Evolutionary conservation across 2,329 filamentous ascomycete genomes (phyloP).

Genomic region (Talaromyces marneffei): DNA sequence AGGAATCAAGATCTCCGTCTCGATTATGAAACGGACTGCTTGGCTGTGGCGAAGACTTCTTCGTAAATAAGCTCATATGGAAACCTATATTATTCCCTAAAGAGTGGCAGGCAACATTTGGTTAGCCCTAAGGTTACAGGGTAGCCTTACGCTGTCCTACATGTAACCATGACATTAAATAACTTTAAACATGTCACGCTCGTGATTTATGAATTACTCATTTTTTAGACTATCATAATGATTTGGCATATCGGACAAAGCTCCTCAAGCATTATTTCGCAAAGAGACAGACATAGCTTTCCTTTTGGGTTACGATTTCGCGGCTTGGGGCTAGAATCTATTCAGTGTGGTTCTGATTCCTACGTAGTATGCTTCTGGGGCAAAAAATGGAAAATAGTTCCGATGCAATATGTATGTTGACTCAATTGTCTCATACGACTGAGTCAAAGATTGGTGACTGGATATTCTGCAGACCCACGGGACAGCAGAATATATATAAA

Average conservation of each 20-base stretch:
- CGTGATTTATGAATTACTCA: not conserved
- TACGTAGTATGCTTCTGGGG: too few relatives aligned
- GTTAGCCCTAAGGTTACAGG: not conserved
- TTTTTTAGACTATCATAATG: conserved; percentile 16
- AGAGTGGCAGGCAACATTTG: not conserved
- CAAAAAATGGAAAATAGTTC: too few relatives aligned
- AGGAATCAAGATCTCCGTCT: not conserved
- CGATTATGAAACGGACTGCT: not conserved
- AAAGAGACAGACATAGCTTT: not conserved
- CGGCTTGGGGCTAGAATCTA: not conserved
- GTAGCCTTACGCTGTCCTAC: not conserved
- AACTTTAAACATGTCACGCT: not conserved
- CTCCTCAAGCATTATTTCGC: not conserved
- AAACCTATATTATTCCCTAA: too few relatives aligned
- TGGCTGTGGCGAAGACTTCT: not conserved
- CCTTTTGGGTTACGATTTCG: not conserved
- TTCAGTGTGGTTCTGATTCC: too few relatives aligned
- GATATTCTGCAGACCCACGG: too few relatives aligned
- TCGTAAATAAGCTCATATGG: not conserved
- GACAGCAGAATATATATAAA: too few relatives aligned
- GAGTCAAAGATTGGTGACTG: too few relatives aligned
- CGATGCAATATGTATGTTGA: too few relatives aligned
- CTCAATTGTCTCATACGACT: too few relatives aligned
- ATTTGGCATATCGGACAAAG: not conserved
- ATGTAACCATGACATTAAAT: not conserved